These are phyloP conservation scores for Penicillium sp. DNA, from an alignment of 2,329 filamentous ascomycete species.

Conservation along the genomic window DNA sequence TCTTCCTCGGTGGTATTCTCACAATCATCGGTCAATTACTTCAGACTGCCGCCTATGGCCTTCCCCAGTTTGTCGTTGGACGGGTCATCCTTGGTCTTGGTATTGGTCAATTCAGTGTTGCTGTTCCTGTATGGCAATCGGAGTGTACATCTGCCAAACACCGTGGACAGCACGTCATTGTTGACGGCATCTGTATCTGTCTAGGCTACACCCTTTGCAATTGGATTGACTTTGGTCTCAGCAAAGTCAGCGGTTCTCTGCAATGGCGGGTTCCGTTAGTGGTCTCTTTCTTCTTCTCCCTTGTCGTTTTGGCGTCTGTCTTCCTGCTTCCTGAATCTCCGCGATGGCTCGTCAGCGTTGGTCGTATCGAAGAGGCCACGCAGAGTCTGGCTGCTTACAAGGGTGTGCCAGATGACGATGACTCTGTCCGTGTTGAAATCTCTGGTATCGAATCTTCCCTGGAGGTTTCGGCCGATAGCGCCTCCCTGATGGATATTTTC, in stretches of 20 bases:
- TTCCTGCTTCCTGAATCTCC: constrained; percentile 28
- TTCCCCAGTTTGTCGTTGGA: constrained; percentile 52
- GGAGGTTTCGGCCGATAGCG: constrained; percentile 36
- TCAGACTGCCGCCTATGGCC: constrained; percentile 46
- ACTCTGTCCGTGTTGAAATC: constrained; percentile 46
- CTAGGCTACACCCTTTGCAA: constrained; percentile 26
- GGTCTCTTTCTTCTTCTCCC: constrained; percentile 26
- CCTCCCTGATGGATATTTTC: constrained; percentile 57
- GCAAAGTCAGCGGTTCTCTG: constrained; percentile 17
- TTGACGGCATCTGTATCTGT: constrained; percentile 50
- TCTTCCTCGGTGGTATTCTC: constrained; percentile 47
- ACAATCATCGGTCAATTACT: constrained; percentile 50
- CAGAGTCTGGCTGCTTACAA: constrained; percentile 34
- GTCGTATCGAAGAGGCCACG: constrained; percentile 39
- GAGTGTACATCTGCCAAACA: constrained; percentile 51
- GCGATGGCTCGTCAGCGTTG: constrained; percentile 35
- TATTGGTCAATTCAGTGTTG: constrained; percentile 51
- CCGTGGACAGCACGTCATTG: constrained; percentile 52
- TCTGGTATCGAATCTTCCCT: constrained; percentile 51
- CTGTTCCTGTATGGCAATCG: constrained; percentile 53
- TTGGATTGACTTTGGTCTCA: constrained; percentile 36
- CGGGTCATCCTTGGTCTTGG: constrained; percentile 54
- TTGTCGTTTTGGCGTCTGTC: constrained; percentile 23
- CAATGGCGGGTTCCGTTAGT: constrained; percentile 28
- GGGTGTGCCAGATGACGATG: constrained; percentile 48